phyloP scores from a whole-genome alignment of 768 basidiomycete species.

The Multifurca ochricompacta region DNA sequence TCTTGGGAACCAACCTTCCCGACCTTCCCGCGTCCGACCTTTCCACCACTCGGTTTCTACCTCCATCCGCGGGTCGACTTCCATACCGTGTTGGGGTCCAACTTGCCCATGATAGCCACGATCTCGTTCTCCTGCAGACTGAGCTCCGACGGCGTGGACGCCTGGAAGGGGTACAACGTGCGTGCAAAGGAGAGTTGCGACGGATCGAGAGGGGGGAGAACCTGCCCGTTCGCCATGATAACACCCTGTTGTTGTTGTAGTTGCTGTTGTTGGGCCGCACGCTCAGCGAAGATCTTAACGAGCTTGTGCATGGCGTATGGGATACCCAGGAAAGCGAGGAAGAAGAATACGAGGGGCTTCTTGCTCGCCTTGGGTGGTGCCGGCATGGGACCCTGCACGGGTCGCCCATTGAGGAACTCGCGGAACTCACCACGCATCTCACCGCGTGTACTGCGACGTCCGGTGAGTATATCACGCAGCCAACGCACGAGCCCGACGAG shows the following conservation, averaged over 20 bases:
- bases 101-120: conserved; percentile 80
- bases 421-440: conserved; percentile 60
- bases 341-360: conserved; percentile 89
- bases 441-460: conserved; percentile 34
- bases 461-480: conserved; percentile 59
- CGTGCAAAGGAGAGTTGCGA: conserved; percentile 76
- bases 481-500: conserved; percentile 85
- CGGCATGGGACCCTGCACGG: conserved; percentile 42
- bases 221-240: conserved; percentile 30
- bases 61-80: conserved; percentile 57
- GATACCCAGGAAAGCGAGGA: conserved; percentile 87
- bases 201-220: conserved; percentile 65
- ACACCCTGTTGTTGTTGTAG: conserved; percentile 29
- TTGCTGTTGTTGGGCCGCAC: conserved; percentile 43
- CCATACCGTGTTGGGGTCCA: conserved; percentile 58
- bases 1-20: conserved; percentile 91
- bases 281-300: conserved; percentile 65
- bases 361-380: conserved; percentile 58
- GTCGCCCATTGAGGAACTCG: conserved; percentile 63
- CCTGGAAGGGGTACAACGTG: conserved; percentile 69
- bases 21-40: conserved; percentile 84
- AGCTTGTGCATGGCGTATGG: conserved; percentile 92
- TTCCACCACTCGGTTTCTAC: conserved; percentile 85
- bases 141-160: conserved; percentile 72
- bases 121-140: conserved; percentile 83